Percentiles rank a stretch among this genome's conserved stretches.
Conservation (phyloP, 805 yeast species). For the Naumovozyma dairenensis region DNA sequence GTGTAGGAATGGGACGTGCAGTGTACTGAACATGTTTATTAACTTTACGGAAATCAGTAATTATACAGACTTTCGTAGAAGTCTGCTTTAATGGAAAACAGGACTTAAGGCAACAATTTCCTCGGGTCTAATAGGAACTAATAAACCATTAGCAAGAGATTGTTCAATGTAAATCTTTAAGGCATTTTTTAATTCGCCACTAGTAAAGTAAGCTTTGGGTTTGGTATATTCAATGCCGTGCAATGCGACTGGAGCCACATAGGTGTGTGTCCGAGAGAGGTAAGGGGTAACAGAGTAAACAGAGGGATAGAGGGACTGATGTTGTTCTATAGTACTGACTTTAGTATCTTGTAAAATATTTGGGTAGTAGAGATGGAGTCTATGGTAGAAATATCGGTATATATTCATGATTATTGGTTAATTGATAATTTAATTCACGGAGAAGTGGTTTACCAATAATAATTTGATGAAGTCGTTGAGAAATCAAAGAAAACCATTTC, state of each 20-base stretch:
- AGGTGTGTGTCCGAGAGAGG: no score
- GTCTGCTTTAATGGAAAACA: not conserved
- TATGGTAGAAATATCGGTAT: not conserved
- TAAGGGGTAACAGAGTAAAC: not conserved
- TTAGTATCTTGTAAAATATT: no score
- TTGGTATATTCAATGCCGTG: slow-evolving; percentile 1
- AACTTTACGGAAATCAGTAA: slow-evolving; percentile 4
- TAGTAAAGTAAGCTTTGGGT: slow-evolving; percentile 2
- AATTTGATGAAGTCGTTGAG: not conserved
- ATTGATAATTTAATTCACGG: not conserved
- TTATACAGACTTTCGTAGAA: slow-evolving; percentile 1
- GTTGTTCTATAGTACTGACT: no score
- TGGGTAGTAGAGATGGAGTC: not conserved
- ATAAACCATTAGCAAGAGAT: slow-evolving; percentile 1
- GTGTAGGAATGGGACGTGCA: slow-evolving; percentile 4
- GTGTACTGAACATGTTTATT: slow-evolving; percentile 3
- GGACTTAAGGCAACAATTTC: slow-evolving; percentile 4
- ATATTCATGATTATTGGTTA: not conserved
- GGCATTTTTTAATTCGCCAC: slow-evolving; percentile 1
- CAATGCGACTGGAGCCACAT: not conserved
- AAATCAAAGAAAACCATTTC: not conserved
- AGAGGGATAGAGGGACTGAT: no score
- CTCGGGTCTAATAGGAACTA: not conserved
- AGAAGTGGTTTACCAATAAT: slow-evolving; percentile 1
- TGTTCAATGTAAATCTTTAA: slow-evolving; percentile 1